Percentiles rank a stretch among this genome's conserved stretches.
These are phyloP conservation scores for Psilocybe subaeruginosa DNA, from an alignment of 768 basidiomycete species.

Conservation along the genomic window DNA sequence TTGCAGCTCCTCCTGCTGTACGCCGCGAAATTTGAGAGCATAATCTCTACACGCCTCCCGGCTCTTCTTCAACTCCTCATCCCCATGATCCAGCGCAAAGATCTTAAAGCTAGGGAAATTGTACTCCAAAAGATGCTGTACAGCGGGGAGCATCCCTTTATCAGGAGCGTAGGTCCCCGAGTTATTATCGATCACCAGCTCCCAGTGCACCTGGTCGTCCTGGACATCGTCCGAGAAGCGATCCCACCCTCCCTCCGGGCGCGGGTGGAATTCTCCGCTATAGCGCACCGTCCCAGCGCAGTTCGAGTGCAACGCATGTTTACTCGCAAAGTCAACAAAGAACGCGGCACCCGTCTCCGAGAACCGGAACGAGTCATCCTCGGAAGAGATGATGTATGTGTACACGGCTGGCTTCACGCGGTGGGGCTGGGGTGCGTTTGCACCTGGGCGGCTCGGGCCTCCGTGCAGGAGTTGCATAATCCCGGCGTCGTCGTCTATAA, in stretches of 20 bases:
- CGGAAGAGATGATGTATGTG: constrained; percentile 80
- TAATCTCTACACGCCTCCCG: constrained; percentile 70
- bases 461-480: constrained; percentile 56
- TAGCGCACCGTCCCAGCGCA: constrained; percentile 70
- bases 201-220: constrained; percentile 70
- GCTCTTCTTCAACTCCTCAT: constrained; percentile 59
- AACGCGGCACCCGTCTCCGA: constrained; percentile 88
- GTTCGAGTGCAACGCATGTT: constrained; percentile 85
- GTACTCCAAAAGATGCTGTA: constrained; percentile 66
- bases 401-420: constrained; percentile 83
- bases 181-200: constrained; percentile 86
- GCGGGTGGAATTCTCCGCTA: constrained; percentile 79
- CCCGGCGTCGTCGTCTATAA: constrained; percentile 52
- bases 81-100: constrained; percentile 55
- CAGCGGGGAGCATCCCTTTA: constrained; percentile 55
- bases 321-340: constrained; percentile 85
- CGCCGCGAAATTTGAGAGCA: constrained; percentile 61
- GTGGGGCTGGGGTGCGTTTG: constrained; percentile 22
- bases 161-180: constrained; percentile 86
- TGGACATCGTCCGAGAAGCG: constrained; percentile 55
- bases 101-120: constrained; percentile 74
- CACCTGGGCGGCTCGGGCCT: constrained; percentile 24
- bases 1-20: constrained; percentile 61
- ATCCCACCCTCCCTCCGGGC: constrained; percentile 71
- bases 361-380: constrained; percentile 79